A percentile compares a stretch with the other conserved stretches of the same genome.
phyloP scores from a whole-genome alignment of 257 asterid genomes.

The Solanum clarkiae region DNA sequence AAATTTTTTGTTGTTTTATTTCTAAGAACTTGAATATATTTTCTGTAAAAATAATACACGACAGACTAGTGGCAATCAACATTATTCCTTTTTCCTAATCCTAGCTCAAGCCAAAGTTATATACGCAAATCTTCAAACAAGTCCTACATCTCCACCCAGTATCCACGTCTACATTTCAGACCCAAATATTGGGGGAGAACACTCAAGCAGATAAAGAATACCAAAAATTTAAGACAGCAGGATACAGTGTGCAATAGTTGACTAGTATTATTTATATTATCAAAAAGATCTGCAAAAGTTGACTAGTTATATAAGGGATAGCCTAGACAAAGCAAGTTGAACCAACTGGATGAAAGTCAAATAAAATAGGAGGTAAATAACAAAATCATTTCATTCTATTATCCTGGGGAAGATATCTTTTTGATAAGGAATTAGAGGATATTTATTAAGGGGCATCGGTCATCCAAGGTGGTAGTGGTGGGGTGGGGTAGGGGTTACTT shows the following conservation, averaged over 20 bases:
- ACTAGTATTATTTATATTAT: background rate
- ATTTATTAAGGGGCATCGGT: background rate
- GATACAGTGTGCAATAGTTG: background rate
- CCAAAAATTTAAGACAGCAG: background rate
- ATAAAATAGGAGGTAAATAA: background rate
- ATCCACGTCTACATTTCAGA: background rate
- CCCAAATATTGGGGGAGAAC: background rate
- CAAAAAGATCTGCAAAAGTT: background rate
- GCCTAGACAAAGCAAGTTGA: background rate
- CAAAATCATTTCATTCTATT: background rate
- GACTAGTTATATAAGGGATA: background rate
- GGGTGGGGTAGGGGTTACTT: background rate
- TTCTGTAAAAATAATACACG: background rate
- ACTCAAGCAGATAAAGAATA: background rate
- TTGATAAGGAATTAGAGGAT: background rate
- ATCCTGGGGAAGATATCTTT: background rate
- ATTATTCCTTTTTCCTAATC: background rate
- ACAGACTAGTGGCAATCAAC: background rate
- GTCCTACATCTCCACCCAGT: background rate
- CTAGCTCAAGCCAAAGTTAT: background rate
- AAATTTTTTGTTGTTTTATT: background rate
- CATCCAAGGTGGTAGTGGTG: background rate
- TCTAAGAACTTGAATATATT: background rate
- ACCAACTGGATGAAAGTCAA: background rate
- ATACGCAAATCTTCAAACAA: background rate